Base-by-base conservation (phyloP, 306 rosid species). In the Astragalus glycyphyllos region DNA sequence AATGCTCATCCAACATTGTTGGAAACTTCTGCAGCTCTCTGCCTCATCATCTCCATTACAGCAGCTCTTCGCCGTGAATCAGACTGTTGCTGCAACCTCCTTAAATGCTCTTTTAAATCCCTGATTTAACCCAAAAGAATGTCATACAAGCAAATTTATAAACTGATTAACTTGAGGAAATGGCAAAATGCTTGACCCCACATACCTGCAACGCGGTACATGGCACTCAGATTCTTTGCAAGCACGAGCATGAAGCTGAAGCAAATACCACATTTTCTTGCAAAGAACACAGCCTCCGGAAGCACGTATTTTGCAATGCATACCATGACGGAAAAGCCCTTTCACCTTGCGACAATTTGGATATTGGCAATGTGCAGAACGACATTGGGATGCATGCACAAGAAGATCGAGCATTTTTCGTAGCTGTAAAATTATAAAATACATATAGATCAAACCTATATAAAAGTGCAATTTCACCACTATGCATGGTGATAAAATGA, bases 31-130 rank as follows among this genome's bases (percentile, higher is more conserved):
- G 96, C 97, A 65, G 99, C 99, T 83, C 99, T 84, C 84, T 94
- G 97, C 81, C 99, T 91, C 99, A 95, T 95, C 97, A 95, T 95
- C 80, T 95, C 99, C 90, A 87, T 95, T 78, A 95, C 97, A 46
- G 99, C 97, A 58, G 97, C 97, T 86, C 96, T 87, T 65, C 99
- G 84, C 46, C 99, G 76, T 7, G 99, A 95, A 69, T 95, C 99
- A 68, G 99, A 87, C 76, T 91, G 99, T 77, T 91, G 97, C 82
- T 95, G 99, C 83, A 91, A 83, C 85, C 99, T 81, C 88, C 92
- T 87, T 68, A 91, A 61, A 79, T 95, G 97, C 63, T 95, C 99
- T 78, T 89, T 95, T n/a, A 95, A 85, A 84, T 95, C 99, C 76
- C 97, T 95, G 94, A 55, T 69, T 54, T 34, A 11, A 80, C 44